phyloP scores from a whole-genome alignment of 2,329 filamentous ascomycete genomes.

The Diaporthe velutina region DNA sequence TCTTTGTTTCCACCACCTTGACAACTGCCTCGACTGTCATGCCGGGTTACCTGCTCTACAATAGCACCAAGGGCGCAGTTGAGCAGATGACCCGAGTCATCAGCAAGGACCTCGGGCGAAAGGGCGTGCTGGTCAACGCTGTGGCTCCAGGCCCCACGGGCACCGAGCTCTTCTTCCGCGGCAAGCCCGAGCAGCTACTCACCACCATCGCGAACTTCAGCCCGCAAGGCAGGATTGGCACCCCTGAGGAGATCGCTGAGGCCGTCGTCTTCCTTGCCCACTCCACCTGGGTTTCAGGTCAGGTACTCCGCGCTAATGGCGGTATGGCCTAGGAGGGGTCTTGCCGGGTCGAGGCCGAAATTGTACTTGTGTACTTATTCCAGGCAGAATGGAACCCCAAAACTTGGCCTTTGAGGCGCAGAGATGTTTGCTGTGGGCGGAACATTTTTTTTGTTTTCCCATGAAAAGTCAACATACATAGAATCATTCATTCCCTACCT shows the following conservation, averaged over 20 bases:
- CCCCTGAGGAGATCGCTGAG: constrained; percentile 64
- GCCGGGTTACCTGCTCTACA: constrained; percentile 65
- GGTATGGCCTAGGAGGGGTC: constrained; percentile 32
- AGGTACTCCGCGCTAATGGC: constrained; percentile 61
- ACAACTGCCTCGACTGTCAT: constrained; percentile 59
- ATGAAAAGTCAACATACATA: not conserved
- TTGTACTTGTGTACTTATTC: not conserved
- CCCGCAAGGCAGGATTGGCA: constrained; percentile 60
- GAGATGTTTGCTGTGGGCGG: too few relatives aligned
- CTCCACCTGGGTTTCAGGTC: constrained; percentile 60
- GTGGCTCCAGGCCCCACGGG: constrained; percentile 53
- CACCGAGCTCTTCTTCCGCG: constrained; percentile 67
- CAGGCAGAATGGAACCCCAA: not conserved
- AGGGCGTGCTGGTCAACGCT: constrained; percentile 56
- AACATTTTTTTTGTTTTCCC: too few relatives aligned
- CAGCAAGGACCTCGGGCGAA: constrained; percentile 66
- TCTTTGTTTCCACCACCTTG: constrained; percentile 54
- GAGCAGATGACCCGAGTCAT: constrained; percentile 68
- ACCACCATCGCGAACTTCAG: constrained; percentile 54
- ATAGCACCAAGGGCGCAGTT: constrained; percentile 68
- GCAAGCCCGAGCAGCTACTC: constrained; percentile 60
- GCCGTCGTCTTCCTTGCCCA: constrained; percentile 51
- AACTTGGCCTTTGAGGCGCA: not conserved
- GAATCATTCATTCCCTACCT: not conserved
- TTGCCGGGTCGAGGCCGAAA: not conserved